A percentile compares a stretch with the other conserved stretches of the same genome.
phyloP scores from a whole-genome alignment of 768 basidiomycete species.

The Kwoniella bestiolae region DNA sequence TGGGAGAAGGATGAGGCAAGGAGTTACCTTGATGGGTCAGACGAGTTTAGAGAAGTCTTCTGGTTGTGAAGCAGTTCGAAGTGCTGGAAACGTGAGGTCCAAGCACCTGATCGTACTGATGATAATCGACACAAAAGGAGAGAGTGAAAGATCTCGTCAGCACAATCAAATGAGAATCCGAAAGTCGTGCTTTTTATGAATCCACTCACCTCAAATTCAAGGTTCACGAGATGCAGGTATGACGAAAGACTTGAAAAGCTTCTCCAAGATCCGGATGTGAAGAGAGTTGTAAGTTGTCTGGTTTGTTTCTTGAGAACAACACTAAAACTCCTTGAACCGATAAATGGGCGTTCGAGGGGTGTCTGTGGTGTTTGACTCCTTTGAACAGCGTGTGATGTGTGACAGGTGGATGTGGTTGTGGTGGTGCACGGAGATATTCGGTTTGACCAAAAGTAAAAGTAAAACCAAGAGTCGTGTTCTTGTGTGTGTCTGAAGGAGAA shows the following conservation, averaged over 20 bases:
- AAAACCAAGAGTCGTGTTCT: background rate
- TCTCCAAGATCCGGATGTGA: slow-evolving; percentile 1
- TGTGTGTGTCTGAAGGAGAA: background rate
- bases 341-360: background rate
- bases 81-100: background rate
- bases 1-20: background rate
- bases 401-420: background rate
- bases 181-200: background rate
- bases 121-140: background rate
- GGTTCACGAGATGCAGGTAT: too few relatives aligned
- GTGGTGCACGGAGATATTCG: background rate
- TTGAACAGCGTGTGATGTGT: background rate
- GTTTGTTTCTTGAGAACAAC: background rate
- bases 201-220: background rate
- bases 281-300: background rate
- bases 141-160: background rate
- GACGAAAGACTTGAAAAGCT: background rate
- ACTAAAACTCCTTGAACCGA: background rate
- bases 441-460: too few relatives aligned
- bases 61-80: background rate
- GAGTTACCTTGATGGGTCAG: background rate
- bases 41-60: background rate
- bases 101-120: background rate
- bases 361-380: background rate
- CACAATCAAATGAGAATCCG: background rate